phyloP scores from a whole-genome alignment of 495 filamentous ascomycete genomes.

The Hyaloscypha finlandica region DNA sequence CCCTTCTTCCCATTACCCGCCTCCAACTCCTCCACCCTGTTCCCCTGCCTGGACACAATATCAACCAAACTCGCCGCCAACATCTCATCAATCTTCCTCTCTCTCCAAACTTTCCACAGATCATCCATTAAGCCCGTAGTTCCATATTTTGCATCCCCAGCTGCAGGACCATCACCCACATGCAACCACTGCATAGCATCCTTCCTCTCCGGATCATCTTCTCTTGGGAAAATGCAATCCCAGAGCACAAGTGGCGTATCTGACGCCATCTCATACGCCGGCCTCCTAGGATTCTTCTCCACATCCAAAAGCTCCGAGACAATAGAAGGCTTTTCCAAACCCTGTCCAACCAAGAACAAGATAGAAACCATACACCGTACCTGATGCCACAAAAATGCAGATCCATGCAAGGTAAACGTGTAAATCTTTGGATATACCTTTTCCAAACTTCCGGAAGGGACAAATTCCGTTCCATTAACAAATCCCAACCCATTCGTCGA shows the following conservation, averaged over 20 bases:
- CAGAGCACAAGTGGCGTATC: constrained; percentile 89
- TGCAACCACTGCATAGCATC: constrained; percentile 83
- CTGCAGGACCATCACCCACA: constrained; percentile 37
- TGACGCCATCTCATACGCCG: constrained; percentile 85
- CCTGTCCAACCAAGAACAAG: constrained; percentile 89
- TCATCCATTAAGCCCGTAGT: constrained; percentile 67
- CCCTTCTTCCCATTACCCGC: constrained; percentile 23
- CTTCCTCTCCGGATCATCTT: constrained; percentile 32
- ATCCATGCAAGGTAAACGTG: constrained; percentile 81
- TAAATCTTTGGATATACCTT: constrained; percentile 65
- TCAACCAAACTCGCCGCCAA: constrained; percentile 69
- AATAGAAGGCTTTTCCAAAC: constrained; percentile 73
- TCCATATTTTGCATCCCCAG: constrained; percentile 59
- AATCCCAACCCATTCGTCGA: constrained; percentile 45
- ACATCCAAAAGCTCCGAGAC: constrained; percentile 74
- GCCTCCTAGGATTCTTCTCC: constrained; percentile 65
- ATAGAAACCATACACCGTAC: constrained; percentile 89
- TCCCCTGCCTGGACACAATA: constrained; percentile 55
- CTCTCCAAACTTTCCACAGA: constrained; percentile 80
- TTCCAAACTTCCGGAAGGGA: constrained; percentile 20
- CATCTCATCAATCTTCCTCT: constrained; percentile 85
- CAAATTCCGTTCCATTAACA: constrained; percentile 34
- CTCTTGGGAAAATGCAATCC: constrained; percentile 84
- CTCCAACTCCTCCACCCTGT: constrained; percentile 27
- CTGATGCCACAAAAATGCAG: constrained; percentile 98